A percentile compares a stretch with the other conserved stretches of the same genome.
phyloP scores from a whole-genome alignment of 305 asterid species.

The Fraxinus greggii region DNA sequence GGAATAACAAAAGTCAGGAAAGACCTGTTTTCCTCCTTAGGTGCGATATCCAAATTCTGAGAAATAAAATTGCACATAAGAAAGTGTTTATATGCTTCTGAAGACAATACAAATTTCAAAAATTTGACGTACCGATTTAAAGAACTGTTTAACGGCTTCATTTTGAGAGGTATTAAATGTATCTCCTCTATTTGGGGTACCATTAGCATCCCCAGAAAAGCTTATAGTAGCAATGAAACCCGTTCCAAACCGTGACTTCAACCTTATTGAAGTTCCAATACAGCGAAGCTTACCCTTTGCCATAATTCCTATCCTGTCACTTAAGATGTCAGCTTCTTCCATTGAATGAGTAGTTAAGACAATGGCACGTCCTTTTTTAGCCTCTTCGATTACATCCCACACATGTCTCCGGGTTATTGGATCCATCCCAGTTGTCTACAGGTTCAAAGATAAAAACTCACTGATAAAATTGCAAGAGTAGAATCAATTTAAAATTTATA shows the following conservation, averaged over 20 bases:
- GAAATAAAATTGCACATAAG: slow-evolving; percentile 16
- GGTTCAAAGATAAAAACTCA: slow-evolving; percentile 16
- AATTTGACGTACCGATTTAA: slow-evolving; percentile 54
- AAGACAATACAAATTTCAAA: slow-evolving; percentile 10
- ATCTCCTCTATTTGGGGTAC: slow-evolving; percentile 37
- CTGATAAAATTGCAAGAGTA: neutral
- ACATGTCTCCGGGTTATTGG: slow-evolving; percentile 88
- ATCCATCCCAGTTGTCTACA: slow-evolving; percentile 98
- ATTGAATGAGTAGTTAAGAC: slow-evolving; percentile 93
- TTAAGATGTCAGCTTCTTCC: slow-evolving; percentile 95
- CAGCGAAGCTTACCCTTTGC: slow-evolving; percentile 97
- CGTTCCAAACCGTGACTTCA: slow-evolving; percentile 80
- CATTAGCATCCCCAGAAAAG: slow-evolving; percentile 49
- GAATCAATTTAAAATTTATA: slow-evolving; percentile 13
- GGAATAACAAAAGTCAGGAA: slow-evolving; percentile 75
- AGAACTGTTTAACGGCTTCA: slow-evolving; percentile 68
- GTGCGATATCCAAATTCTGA: slow-evolving; percentile 69
- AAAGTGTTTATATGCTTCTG: neutral
- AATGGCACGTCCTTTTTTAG: slow-evolving; percentile 88
- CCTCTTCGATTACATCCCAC: slow-evolving; percentile 90
- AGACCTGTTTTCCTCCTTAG: slow-evolving; percentile 77
- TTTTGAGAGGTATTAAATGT: slow-evolving; percentile 38
- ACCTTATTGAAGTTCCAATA: slow-evolving; percentile 84
- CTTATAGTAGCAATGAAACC: slow-evolving; percentile 75
- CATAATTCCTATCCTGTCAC: slow-evolving; percentile 94